Conservation (phyloP, 2,329 filamentous ascomycete genomes). For the Microcera coccophila region DNA sequence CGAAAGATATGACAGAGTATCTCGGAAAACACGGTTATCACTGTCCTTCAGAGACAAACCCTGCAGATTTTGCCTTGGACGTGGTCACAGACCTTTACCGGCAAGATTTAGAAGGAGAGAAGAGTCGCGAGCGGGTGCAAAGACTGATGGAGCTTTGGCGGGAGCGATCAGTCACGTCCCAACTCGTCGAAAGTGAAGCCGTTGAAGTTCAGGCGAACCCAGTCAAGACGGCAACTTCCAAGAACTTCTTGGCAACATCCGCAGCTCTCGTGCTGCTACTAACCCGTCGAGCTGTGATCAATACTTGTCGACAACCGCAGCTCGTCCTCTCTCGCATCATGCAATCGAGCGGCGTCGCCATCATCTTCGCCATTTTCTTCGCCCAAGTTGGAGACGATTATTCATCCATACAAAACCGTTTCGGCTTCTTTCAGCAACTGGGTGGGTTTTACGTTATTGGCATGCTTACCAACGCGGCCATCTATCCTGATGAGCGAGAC, state of each 20-base stretch:
- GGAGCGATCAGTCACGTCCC: neutral
- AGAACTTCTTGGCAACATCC: slow-evolving; percentile 60
- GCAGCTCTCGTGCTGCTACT: slow-evolving; percentile 62
- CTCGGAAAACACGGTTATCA: slow-evolving; percentile 57
- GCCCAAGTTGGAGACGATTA: slow-evolving; percentile 67
- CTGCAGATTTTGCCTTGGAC: slow-evolving; percentile 73
- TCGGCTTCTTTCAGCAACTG: slow-evolving; percentile 71
- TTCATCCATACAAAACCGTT: slow-evolving; percentile 65
- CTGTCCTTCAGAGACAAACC: slow-evolving; percentile 68
- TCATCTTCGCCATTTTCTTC: slow-evolving; percentile 66
- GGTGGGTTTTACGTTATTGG: slow-evolving; percentile 70
- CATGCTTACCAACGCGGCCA: slow-evolving; percentile 74
- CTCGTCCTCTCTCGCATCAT: slow-evolving; percentile 62
- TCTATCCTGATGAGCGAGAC: slow-evolving; percentile 68
- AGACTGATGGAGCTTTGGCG: slow-evolving; percentile 59
- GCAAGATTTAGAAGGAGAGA: slow-evolving; percentile 56
- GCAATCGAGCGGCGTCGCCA: slow-evolving; percentile 61
- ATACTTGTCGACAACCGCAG: slow-evolving; percentile 62
- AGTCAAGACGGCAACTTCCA: slow-evolving; percentile 66
- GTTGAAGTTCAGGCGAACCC: slow-evolving; percentile 57
- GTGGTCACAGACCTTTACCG: slow-evolving; percentile 73
- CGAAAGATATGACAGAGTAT: slow-evolving; percentile 60
- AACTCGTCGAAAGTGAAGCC: slow-evolving; percentile 37
- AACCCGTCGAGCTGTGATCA: slow-evolving; percentile 63
- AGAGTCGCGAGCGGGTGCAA: slow-evolving; percentile 60